Base-by-base conservation (phyloP, 1,284 basidiomycete genomes). In the Somion occarium region DNA sequence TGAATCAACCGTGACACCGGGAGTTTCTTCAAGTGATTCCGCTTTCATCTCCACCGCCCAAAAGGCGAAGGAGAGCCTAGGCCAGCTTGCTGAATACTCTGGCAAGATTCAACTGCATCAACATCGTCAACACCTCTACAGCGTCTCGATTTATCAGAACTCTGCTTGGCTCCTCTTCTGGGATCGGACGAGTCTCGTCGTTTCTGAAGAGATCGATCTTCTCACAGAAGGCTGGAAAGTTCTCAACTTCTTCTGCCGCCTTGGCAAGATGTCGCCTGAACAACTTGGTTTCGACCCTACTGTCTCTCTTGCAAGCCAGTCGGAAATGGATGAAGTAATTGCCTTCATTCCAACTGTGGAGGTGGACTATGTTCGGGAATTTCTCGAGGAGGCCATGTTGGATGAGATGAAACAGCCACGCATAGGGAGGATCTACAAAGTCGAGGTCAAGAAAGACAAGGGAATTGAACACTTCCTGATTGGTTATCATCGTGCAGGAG, bases 151-250 rank as follows among this genome's bases (percentile, higher is more conserved):
- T n/a, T 41, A n/a, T 12, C 49, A 50, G 1, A 44, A 41, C 5
- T 12, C 1, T 1, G 50, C 51, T 1, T 24, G 50, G 24, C 20
- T 57, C 19, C 27, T 51, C n/a, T 53, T 47, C 20, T 57, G 50
- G 50, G 56, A 57, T 25, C 46, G 51, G 2, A 41, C 48, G 5
- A 50, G 53, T n/a, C 41, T 44, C 25, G 24, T 55, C 11, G 51
- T 55, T n/a, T 23, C 56, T n/a, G 46, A 49, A n/a, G 41, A 53
- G n/a, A 55, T 57, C 42, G 52, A 55, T 41, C 41, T 52, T 19
- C 38, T 24, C 34, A 27, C 43, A 2, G 24, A 50, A 5, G 43
- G 41, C 2, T 19, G 38, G 1, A 2, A 43, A 15, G 41, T 56
- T 5, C 15, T 15, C 15, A 39, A 45, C 4, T 56, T 56, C 26